Evolutionary conservation across 2,329 filamentous ascomycete genomes (phyloP).

Genomic region (Beauveria rudraprayagi): DNA sequence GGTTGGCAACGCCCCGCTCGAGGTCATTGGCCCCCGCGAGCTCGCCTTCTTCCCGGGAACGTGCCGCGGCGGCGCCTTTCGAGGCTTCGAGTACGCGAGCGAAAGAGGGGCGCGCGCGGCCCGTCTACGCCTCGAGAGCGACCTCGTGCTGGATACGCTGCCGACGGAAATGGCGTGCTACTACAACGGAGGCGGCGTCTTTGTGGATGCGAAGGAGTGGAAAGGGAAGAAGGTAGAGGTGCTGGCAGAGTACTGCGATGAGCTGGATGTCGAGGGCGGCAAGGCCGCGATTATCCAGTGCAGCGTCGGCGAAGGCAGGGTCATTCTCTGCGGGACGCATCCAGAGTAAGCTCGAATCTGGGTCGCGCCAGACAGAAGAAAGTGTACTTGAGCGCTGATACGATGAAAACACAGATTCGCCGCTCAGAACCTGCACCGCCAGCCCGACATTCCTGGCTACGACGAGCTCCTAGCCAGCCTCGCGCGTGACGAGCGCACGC

Average conservation of each 20-base stretch:
- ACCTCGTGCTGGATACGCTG: constrained; percentile 46
- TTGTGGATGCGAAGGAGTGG: constrained; percentile 66
- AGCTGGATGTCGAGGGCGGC: constrained; percentile 69
- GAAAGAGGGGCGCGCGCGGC: constrained; percentile 75
- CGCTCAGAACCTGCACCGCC: constrained; percentile 63
- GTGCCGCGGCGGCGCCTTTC: constrained; percentile 79
- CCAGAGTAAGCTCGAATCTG: constrained; percentile 57
- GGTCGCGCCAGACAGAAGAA: no score
- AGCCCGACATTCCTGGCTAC: constrained; percentile 61
- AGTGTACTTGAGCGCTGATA: constrained; percentile 11
- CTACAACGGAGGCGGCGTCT: constrained; percentile 91
- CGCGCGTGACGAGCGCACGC: constrained; percentile 57
- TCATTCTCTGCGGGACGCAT: constrained; percentile 78
- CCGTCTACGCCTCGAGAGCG: constrained; percentile 55
- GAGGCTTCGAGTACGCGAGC: constrained; percentile 83
- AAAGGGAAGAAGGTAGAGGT: constrained; percentile 63
- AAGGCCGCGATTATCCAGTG: constrained; percentile 78
- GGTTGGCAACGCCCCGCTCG: constrained; percentile 66
- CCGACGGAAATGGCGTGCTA: constrained; percentile 65
- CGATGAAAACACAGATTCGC: constrained; percentile 59
- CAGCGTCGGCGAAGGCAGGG: constrained; percentile 71
- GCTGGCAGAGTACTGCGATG: constrained; percentile 69
- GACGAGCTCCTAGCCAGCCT: constrained; percentile 60
- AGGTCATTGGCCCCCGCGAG: constrained; percentile 80
- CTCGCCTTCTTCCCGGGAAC: constrained; percentile 80